Conservation (phyloP, 441 rosid species). For the Jatropha multifida region DNA sequence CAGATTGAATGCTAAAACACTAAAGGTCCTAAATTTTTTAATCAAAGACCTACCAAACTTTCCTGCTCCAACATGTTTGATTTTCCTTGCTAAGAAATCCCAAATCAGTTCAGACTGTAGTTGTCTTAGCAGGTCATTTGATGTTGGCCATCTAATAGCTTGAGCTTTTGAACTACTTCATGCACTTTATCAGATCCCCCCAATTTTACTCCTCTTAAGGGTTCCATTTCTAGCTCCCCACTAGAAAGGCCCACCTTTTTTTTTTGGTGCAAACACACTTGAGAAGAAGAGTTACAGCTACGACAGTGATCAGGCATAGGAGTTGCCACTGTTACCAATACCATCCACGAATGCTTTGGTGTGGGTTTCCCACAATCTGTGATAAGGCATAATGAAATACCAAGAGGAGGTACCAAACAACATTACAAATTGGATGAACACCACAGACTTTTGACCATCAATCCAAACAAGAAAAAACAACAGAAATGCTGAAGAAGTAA, state of each 20-base stretch:
- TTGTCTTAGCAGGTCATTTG: background rate
- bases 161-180: background rate
- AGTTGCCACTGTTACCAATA: background rate
- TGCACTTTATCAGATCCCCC: background rate
- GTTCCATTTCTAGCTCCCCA: constrained; percentile 5
- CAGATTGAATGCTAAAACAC: background rate
- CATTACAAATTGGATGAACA: background rate
- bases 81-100: background rate
- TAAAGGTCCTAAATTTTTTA: background rate
- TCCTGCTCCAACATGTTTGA: background rate
- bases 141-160: background rate
- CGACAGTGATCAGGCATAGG: background rate
- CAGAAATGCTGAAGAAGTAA: background rate
- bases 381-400: background rate
- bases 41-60: background rate
- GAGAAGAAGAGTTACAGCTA: background rate
- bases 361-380: background rate
- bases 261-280: background rate
- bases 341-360: background rate
- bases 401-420: background rate
- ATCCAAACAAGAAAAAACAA: background rate
- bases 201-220: background rate
- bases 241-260: background rate
- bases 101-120: constrained; percentile 7
- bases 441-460: background rate